phyloP scores from a whole-genome alignment of 257 asterid genomes.

The Solanum dulcamara region DNA sequence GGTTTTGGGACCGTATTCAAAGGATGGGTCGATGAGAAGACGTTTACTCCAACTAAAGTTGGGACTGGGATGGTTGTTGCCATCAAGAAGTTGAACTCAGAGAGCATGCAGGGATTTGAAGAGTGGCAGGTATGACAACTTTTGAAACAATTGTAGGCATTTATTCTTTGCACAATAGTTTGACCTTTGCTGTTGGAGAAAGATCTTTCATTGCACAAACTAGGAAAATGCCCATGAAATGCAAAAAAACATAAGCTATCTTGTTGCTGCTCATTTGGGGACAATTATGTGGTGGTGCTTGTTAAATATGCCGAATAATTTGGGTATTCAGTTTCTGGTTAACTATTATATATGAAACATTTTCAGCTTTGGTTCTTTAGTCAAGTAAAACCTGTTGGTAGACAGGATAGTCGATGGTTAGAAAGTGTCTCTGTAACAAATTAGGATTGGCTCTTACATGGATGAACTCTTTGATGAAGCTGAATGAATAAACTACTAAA shows the following conservation, averaged over 20 bases:
- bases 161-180: neutral
- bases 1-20: conserved; percentile 45
- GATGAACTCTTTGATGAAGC: neutral
- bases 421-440: neutral
- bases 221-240: neutral
- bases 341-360: neutral
- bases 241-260: neutral
- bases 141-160: neutral
- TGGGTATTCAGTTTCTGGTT: neutral
- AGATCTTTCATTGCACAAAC: neutral
- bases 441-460: neutral
- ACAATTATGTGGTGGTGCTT: neutral
- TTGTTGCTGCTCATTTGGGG: neutral
- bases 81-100: conserved; percentile 32
- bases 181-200: neutral
- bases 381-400: neutral
- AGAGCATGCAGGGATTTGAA: conserved; percentile 37
- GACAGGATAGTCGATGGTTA: neutral
- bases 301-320: neutral
- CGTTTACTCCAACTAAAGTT: conserved; percentile 19
- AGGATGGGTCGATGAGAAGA: conserved; percentile 46
- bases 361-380: neutral
- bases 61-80: conserved; percentile 39
- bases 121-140: conserved; percentile 33
- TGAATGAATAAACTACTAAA: neutral